Evolutionary conservation across 139 green algal species (phyloP).

Genomic region (Mychonastes homosphaera): DNA sequence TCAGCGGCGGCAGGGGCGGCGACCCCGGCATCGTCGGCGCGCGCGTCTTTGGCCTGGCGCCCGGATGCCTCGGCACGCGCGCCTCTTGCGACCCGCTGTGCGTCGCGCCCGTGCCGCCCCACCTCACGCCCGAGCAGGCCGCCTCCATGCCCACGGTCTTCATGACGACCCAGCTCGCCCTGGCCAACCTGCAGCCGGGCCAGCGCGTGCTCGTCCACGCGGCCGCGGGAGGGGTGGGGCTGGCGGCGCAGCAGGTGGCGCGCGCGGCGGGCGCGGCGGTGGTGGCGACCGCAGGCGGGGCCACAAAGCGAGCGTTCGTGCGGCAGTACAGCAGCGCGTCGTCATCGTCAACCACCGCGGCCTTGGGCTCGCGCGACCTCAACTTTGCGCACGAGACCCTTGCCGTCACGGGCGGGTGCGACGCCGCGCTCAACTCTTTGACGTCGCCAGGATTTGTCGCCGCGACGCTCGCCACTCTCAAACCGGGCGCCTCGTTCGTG

Average conservation of each 20-base stretch:
- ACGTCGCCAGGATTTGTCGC: conserved; percentile 75
- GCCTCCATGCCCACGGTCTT: conserved; percentile 68
- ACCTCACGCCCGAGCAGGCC: conserved; percentile 54
- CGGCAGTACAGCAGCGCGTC: no score
- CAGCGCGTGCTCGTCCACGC: conserved; percentile 55
- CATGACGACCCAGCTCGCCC: conserved; percentile 57
- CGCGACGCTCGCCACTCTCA: conserved; percentile 45
- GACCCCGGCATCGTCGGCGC: conserved; percentile 43
- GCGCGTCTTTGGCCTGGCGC: conserved; percentile 70
- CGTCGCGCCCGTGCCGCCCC: conserved; percentile 37
- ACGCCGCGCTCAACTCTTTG: conserved; percentile 68
- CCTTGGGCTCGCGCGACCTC: conserved; percentile 51
- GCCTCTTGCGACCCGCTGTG: conserved; percentile 27
- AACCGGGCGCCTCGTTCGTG: conserved; percentile 45
- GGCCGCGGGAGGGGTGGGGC: conserved; percentile 36
- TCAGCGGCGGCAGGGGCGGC: conserved; percentile 42
- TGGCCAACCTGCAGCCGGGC: conserved; percentile 23
- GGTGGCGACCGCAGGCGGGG: conserved; percentile 54
- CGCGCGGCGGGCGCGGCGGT: conserved; percentile 20
- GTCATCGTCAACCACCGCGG: no score
- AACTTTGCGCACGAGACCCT: conserved; percentile 39
- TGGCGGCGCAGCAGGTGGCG: conserved; percentile 58
- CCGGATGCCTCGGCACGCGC: conserved; percentile 56
- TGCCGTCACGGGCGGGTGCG: conserved; percentile 10
- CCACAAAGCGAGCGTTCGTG: conserved; percentile 59